Percentiles rank a stretch among this genome's conserved stretches.
Evolutionary conservation across 106 monocot genomes (phyloP).

Genomic region (Dioscorea dumetorum): DNA sequence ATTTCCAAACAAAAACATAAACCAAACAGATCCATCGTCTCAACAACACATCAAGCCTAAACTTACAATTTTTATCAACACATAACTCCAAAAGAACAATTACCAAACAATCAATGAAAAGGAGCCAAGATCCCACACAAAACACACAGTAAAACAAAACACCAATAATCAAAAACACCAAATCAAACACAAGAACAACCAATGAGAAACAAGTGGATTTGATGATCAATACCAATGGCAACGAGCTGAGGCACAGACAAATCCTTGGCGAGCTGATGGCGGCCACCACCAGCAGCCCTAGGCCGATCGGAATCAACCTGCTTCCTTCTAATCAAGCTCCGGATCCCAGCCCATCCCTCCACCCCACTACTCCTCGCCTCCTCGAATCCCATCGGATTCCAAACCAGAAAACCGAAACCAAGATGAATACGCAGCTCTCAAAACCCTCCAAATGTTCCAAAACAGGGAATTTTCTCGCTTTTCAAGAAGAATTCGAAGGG

Average conservation of each 20-base stretch:
- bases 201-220: background rate
- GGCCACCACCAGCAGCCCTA: slow-evolving; percentile 14
- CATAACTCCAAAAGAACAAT: background rate
- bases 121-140: too few species aligned
- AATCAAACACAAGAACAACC: background rate
- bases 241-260: slow-evolving; percentile 66
- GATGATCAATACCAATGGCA: slow-evolving; percentile 54
- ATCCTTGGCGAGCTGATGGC: slow-evolving; percentile 63
- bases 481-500: background rate
- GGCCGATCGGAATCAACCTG: slow-evolving; percentile 81
- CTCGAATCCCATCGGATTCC: slow-evolving; percentile 24
- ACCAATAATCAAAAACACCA: background rate
- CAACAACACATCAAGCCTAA: background rate
- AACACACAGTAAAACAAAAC: background rate
- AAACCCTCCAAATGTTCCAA: too few species aligned
- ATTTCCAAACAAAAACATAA: background rate
- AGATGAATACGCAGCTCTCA: too few species aligned
- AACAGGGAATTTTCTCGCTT: background rate
- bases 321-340: slow-evolving; percentile 77
- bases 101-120: too few species aligned
- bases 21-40: background rate
- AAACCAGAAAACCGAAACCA: too few species aligned
- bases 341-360: slow-evolving; percentile 17
- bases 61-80: background rate
- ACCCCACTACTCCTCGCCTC: slow-evolving; percentile 11